Evolutionary conservation across 2,329 filamentous ascomycete species (phyloP).

Genomic region (Raffaelea arxii): DNA sequence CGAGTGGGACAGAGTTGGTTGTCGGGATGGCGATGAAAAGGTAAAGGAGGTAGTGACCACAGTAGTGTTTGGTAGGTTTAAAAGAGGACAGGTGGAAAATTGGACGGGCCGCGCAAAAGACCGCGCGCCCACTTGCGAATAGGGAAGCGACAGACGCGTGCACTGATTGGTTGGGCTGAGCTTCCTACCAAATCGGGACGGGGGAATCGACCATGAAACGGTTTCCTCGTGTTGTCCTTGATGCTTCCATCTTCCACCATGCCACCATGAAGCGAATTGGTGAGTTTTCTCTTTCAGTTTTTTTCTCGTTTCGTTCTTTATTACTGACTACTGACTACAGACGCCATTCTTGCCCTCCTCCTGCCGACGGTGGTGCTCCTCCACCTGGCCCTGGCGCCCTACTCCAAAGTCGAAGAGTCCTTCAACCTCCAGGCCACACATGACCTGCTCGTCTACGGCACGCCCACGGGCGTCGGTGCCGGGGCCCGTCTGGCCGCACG

Average conservation of each 20-base stretch:
- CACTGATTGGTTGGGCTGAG: not conserved
- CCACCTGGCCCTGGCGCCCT: slow-evolving; percentile 68
- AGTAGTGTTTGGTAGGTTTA: not conserved
- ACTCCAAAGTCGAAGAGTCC: slow-evolving; percentile 97
- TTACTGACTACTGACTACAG: too few species aligned
- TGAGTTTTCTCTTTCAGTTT: not conserved
- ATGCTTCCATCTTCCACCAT: not conserved
- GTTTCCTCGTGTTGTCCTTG: not conserved
- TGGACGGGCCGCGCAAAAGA: not conserved
- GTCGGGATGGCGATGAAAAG: not conserved
- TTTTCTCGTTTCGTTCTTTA: not conserved
- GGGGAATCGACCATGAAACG: not conserved
- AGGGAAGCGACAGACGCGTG: not conserved
- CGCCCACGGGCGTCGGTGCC: slow-evolving; percentile 46
- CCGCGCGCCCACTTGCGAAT: not conserved
- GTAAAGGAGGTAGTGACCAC: not conserved
- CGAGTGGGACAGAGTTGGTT: not conserved
- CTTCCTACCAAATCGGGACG: too few species aligned
- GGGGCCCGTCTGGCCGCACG: slow-evolving; percentile 43
- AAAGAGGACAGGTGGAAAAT: slow-evolving; percentile 5
- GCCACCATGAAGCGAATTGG: slow-evolving; percentile 4
- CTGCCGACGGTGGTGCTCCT: slow-evolving; percentile 55
- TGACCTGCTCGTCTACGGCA: slow-evolving; percentile 76
- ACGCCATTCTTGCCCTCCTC: slow-evolving; percentile 39
- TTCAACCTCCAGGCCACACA: slow-evolving; percentile 95